These are phyloP conservation scores for Colletotrichum orbiculare DNA, from an alignment of 2,329 filamentous ascomycete genomes.

Conservation along the genomic window DNA sequence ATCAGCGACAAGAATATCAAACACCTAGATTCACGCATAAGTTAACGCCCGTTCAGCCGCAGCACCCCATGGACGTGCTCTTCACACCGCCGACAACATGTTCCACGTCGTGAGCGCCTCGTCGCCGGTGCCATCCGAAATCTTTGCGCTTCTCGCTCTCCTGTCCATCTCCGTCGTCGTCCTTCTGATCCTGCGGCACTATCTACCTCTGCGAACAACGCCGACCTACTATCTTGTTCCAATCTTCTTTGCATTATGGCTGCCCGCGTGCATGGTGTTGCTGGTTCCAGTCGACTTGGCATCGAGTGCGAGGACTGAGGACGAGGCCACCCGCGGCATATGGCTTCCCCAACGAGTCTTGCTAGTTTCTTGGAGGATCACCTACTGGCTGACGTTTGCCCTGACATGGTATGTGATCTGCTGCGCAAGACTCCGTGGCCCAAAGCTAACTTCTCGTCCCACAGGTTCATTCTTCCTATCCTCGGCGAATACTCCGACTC, in stretches of 20 bases:
- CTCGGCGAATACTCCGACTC: conserved; percentile 95
- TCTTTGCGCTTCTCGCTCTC: conserved; percentile 81
- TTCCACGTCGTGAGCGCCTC: conserved; percentile 62
- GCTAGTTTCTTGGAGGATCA: conserved; percentile 91
- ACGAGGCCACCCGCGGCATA: conserved; percentile 79
- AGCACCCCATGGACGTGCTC: conserved; percentile 31
- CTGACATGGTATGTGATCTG: conserved; percentile 80
- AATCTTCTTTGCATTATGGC: conserved; percentile 94
- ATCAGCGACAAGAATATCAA: not conserved
- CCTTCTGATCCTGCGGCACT: conserved; percentile 87
- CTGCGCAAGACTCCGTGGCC: conserved; percentile 1
- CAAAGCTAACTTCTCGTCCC: conserved; percentile 17
- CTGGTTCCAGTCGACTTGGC: conserved; percentile 96
- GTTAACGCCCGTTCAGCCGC: not conserved
- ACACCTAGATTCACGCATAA: not conserved
- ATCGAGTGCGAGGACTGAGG: conserved; percentile 80
- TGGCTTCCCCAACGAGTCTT: conserved; percentile 85
- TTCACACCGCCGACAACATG: conserved; percentile 51
- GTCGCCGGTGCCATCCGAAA: conserved; percentile 79
- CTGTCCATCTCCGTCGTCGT: conserved; percentile 80
- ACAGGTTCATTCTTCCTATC: conserved; percentile 88
- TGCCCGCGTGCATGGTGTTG: conserved; percentile 90
- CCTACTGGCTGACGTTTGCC: conserved; percentile 96
- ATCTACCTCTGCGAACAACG: conserved; percentile 88
- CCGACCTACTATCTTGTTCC: conserved; percentile 90